Evolutionary conservation across 179 eudicot species (phyloP), one percentile per base, ranked within the genome.

Genomic region (Monotropa hypopitys): DNA sequence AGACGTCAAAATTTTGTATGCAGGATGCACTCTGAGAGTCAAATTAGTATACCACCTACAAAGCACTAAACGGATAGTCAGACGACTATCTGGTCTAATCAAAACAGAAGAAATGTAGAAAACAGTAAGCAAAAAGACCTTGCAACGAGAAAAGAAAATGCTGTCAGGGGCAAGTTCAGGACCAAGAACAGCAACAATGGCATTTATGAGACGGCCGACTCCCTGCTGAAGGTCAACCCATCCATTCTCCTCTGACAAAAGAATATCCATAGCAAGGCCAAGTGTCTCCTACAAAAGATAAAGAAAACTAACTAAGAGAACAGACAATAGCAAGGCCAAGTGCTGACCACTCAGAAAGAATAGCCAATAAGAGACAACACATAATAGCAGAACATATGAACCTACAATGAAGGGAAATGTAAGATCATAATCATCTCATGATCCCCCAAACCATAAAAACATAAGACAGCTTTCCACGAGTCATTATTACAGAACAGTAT

Each of bases 111-210:
- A 78, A 57, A 72, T 28, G 49, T 30, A 79, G 30, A 32, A 72
- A 18, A 38, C 13, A 1, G 74, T 10, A 45, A 46, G 46, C n/a
- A 74, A 68, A 70, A 57, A 40, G 80, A 95, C 99, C 99, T 91
- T 95, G 92, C 98, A 93, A 78, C 97, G 98, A 16, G 99, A 93
- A 85, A 95, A 95, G 79, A 95, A 95, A 80, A 86, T 93, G 89
- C 99, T 95, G 75, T 92, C 99, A 71, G 99, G 96, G 65, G 94
- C 84, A 86, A 95, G 99, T 83, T 95, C 99, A 73, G 99, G 99
- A 77, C 99, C 99, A 82, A 93, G 88, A 73, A 93, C 96, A 83
- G 98, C 97, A 80, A 95, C 99, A 85, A 95, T 89, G 74, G 99
- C 99, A 89, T 95, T 95, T 77, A 95, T 89, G 70, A 95, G 94